Conservation (phyloP, 139 green algal species). For the Monoraphidium neglectum region DNA sequence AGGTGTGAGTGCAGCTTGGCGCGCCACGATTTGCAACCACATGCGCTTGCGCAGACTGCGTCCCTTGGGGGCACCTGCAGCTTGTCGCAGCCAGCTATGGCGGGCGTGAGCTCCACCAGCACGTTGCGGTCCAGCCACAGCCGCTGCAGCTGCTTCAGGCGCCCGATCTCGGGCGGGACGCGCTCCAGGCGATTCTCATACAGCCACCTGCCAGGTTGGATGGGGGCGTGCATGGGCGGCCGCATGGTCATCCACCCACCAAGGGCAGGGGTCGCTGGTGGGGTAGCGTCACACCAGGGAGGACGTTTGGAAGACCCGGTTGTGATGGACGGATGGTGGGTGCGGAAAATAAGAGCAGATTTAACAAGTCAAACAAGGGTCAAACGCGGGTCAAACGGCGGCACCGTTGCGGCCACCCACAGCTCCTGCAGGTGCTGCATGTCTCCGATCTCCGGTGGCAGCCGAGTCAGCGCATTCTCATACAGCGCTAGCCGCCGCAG, state of each 20-base stretch:
- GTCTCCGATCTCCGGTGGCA: conserved; percentile 9
- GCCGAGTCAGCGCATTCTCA: conserved; percentile 19
- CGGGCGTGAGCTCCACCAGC: conserved; percentile 23
- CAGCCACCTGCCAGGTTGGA: conserved; percentile 33
- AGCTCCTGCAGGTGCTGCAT: conserved; percentile 40
- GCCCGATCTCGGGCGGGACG: conserved; percentile 33
- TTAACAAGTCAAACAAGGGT: neutral
- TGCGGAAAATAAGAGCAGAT: neutral
- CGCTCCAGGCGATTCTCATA: conserved; percentile 42
- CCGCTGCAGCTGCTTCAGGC: conserved; percentile 24
- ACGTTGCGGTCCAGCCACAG: conserved; percentile 48
- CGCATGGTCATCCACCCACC: neutral
- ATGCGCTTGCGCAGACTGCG: neutral
- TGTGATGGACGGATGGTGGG: neutral
- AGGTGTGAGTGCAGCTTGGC: no score
- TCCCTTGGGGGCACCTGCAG: conserved; percentile 27
- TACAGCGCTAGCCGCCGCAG: neutral
- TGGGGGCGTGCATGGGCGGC: neutral
- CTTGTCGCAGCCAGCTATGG: conserved; percentile 20
- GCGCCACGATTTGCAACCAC: neutral
- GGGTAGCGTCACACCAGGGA: neutral
- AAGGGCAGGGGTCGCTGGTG: neutral
- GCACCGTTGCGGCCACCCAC: neutral
- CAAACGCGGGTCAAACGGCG: neutral
- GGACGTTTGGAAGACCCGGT: neutral